phyloP scores from a whole-genome alignment of 345 rosid species.

The Syzygium aromaticum region DNA sequence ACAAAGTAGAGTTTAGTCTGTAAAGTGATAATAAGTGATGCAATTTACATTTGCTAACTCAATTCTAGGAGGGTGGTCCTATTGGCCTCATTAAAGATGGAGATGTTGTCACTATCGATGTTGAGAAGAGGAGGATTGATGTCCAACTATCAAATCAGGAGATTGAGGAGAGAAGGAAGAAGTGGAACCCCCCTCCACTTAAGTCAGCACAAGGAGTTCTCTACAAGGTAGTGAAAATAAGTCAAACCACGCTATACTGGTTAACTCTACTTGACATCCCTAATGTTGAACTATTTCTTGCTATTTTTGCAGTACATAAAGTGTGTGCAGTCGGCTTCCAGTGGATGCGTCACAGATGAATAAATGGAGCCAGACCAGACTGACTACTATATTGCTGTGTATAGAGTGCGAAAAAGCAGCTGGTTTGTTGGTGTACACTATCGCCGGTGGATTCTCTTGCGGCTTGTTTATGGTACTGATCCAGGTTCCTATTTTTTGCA shows the following conservation, averaged over 20 bases:
- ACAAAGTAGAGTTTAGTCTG: not conserved
- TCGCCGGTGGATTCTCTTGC: not conserved
- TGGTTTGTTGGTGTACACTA: not conserved
- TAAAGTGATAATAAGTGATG: not conserved
- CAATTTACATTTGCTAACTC: not conserved
- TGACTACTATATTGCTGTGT: not conserved
- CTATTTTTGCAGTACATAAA: constrained; percentile 43
- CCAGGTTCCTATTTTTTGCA: not conserved
- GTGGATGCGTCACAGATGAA: constrained; percentile 92
- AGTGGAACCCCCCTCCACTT: constrained; percentile 70
- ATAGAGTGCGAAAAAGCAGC: not conserved
- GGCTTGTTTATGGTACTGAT: not conserved
- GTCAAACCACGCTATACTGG: not conserved
- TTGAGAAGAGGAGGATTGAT: constrained; percentile 65
- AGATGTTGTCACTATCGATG: constrained; percentile 66
- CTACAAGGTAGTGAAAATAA: constrained; percentile 43
- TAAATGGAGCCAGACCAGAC: not conserved
- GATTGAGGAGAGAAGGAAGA: constrained; percentile 60
- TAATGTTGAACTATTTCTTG: not conserved
- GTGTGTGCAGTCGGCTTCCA: constrained; percentile 79
- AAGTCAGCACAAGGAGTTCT: constrained; percentile 67
- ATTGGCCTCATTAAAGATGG: constrained; percentile 79
- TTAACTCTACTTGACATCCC: not conserved
- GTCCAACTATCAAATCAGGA: constrained; percentile 49
- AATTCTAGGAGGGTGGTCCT: constrained; percentile 89